Percentiles rank a stretch among this genome's conserved stretches.
Conservation (phyloP, 805 yeast species). For the Yamadazyma tumulicola region DNA sequence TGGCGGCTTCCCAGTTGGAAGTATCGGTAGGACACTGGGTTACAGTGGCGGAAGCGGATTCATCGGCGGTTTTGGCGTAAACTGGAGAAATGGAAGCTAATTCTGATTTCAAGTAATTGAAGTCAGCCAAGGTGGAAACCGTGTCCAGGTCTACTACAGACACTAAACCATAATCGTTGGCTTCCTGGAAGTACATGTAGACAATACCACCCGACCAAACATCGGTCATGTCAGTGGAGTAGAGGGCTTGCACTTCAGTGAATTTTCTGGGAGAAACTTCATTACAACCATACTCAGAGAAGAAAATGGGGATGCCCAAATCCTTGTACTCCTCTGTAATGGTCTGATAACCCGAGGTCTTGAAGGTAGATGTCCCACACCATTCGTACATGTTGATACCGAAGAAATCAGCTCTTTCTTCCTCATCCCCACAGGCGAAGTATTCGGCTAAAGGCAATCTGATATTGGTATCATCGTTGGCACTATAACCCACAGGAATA, state of each 20-base stretch:
- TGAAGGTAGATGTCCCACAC: constrained; percentile 68
- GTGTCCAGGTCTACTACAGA: constrained; percentile 39
- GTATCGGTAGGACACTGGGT: constrained; percentile 35
- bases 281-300: constrained; percentile 84
- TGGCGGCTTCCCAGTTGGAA: constrained; percentile 35
- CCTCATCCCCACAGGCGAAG: constrained; percentile 69
- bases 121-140: constrained; percentile 62
- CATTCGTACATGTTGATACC: constrained; percentile 90
- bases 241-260: constrained; percentile 66
- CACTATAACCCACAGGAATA: constrained; percentile 80
- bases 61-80: constrained; percentile 17
- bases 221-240: constrained; percentile 66
- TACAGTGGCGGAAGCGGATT: constrained; percentile 22
- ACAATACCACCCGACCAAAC: constrained; percentile 92
- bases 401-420: constrained; percentile 70
- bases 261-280: constrained; percentile 65
- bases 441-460: constrained; percentile 69
- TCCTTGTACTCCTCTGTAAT: constrained; percentile 64
- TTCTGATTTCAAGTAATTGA: constrained; percentile 57
- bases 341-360: constrained; percentile 59
- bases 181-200: constrained; percentile 79
- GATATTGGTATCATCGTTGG: constrained; percentile 68
- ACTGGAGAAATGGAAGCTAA: constrained; percentile 44
- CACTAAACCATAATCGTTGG: constrained; percentile 73
- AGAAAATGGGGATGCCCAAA: constrained; percentile 69